A percentile compares a stretch with the other conserved stretches of the same genome.
phyloP scores from a whole-genome alignment of 495 filamentous ascomycete species.

The Cercophora newfieldiana region DNA sequence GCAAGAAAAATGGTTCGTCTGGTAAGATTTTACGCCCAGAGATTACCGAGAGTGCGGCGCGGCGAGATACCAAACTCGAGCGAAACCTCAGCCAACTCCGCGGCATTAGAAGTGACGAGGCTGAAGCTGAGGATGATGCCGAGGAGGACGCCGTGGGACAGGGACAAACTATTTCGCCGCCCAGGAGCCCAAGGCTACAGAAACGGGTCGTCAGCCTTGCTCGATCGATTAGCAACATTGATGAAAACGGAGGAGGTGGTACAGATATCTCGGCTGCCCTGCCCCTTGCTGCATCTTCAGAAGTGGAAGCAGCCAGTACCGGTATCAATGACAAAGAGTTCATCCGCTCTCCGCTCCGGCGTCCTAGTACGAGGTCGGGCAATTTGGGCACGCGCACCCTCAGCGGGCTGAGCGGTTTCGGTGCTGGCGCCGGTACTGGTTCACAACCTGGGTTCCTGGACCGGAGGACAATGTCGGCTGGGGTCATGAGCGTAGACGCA shows the following conservation, averaged over 20 bases:
- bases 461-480: conserved; percentile 24
- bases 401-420: conserved; percentile 12
- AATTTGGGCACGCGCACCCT: conserved; percentile 36
- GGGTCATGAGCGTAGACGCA: conserved; percentile 21
- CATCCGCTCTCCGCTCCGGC: conserved; percentile 9
- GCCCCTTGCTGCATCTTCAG: neutral
- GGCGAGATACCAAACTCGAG: conserved; percentile 53
- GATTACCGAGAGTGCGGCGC: conserved; percentile 48
- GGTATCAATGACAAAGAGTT: conserved; percentile 12
- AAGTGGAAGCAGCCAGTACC: neutral
- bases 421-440: neutral
- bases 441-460: conserved; percentile 9
- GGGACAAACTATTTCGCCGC: neutral
- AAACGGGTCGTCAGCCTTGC: conserved; percentile 30
- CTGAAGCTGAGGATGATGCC: conserved; percentile 12
- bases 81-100: conserved; percentile 45
- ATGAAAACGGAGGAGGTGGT: neutral
- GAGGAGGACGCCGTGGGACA: neutral
- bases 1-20: conserved; percentile 44
- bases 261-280: neutral
- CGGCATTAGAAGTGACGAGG: conserved; percentile 21
- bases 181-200: conserved; percentile 33
- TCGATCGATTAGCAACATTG: conserved; percentile 1
- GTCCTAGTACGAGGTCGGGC: conserved; percentile 30
- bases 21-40: conserved; percentile 46